Evolutionary conservation across 148 eudicot species (phyloP).

Genomic region (Chenopodium quinoa): DNA sequence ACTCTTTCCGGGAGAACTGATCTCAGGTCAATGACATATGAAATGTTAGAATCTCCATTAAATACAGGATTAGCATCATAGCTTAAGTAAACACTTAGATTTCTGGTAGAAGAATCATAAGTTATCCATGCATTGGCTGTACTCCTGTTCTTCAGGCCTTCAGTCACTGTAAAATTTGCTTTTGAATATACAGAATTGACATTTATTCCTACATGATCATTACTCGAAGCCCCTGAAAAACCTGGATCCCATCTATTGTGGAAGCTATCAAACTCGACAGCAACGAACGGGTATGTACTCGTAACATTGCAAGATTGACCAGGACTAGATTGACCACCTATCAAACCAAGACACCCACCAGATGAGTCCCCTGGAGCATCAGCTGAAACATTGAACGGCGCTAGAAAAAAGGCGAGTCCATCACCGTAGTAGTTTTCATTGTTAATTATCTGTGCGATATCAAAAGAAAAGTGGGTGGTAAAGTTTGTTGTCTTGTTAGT

Average conservation of each 20-base stretch:
- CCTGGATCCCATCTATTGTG: background rate
- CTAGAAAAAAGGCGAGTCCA: constrained; percentile 40
- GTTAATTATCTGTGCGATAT: constrained; percentile 14
- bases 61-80: constrained; percentile 27
- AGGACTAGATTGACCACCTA: background rate
- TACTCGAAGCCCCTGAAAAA: constrained; percentile 29
- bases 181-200: constrained; percentile 40
- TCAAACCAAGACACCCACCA: constrained; percentile 36
- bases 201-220: constrained; percentile 43
- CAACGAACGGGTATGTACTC: constrained; percentile 28
- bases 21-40: constrained; percentile 31
- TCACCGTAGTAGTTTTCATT: constrained; percentile 18
- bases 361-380: constrained; percentile 25
- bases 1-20: constrained; percentile 32
- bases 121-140: constrained; percentile 38
- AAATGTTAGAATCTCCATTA: constrained; percentile 29
- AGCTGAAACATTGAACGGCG: constrained; percentile 18
- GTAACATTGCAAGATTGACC: background rate
- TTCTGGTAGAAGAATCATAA: constrained; percentile 31
- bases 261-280: constrained; percentile 44
- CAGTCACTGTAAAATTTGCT: background rate
- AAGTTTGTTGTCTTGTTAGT: constrained; percentile 30
- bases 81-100: constrained; percentile 37
- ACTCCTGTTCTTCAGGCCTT: constrained; percentile 3
- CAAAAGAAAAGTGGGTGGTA: constrained; percentile 45